Evolutionary conservation across 1,284 basidiomycete species (phyloP), one percentile per base, ranked within the genome.

Genomic region (Melampsora larici-populina): DNA sequence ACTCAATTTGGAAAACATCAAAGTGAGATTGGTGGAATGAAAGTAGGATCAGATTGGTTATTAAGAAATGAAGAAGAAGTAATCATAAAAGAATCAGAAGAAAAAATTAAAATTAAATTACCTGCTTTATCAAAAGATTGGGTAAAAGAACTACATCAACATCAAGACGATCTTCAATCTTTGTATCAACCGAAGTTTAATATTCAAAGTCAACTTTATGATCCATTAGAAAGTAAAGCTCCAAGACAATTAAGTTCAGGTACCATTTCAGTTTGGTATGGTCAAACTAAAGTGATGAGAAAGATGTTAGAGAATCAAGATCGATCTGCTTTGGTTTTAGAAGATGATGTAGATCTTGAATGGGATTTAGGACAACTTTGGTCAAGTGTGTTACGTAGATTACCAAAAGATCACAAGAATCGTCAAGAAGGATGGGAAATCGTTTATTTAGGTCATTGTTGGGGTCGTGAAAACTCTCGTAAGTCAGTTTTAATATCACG

Each of bases 261-360:
- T 88, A 89, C 75, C 82, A 51, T 91, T 46, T 90, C 90, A 17
- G 91, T 89, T 82, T 92, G 91, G 90, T 86, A 89, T 80, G 91
- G 90, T 0, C 91, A 92, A 83, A 80, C 89, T 26, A 84, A 85
- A 36, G 86, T 88, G 51, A 87, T 92, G 68, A 79, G 81, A 60
- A 65, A 80, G 49, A 81, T 85, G 31, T 76, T 67, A 6, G 82
- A 83, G 26, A 81, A 81, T 51, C 66, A 78, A 0, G 82, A 84
- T 82, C 79, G 82, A 1, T 84, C 86, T 13, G 85, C 85, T 0
- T 81, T 92, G 17, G 86, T 92, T n/a, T 84, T 92, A 26, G 91
- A 92, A 84, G 91, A 92, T 82, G 91, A 92, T 79, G 84, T 93
- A 18, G 90, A 92, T 81, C 88, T 91, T 86, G 90, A 93, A 84